Base-by-base conservation (phyloP, 2,329 filamentous ascomycete genomes). In the Annulohypoxylon truncatum region DNA sequence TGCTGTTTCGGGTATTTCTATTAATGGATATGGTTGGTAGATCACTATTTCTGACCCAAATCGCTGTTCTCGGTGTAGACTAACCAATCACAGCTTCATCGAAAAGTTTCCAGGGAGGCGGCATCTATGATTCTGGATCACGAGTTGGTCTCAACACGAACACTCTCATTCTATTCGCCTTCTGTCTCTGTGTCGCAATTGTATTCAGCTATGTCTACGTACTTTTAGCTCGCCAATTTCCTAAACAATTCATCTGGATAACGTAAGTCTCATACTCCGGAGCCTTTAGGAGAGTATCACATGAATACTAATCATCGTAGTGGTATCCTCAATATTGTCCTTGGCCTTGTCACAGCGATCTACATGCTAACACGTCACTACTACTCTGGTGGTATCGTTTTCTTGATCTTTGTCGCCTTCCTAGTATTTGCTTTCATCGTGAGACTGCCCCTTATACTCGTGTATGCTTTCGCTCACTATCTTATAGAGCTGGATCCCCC, bases 171-270 rank as follows among this genome's bases (percentile, higher is more conserved):
- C 85, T 97, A 13, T 97, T 98, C 78, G 85, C 87, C 31, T 94
- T 96, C 76, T 88, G 92, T 6, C 84, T 97, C 6, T 87, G 82
- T 13, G 84, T 94, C 38, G 92, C 93, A 4, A 84, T 94, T 20
- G 84, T 92, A 1, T 82, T 97, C 42, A 94, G 92, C 33, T 92
- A 89, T 75, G 83, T 81, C 20, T 98, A 97, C 77, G 88, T 97
- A 73, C 88, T 89, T 79, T 78, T 90, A 1, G 92, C 92, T 5
- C 88, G 93, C 59, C 81, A 87, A 48, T 95, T 95, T 70, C 94
- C 94, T 2, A 96, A 96, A 80, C 88, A 93, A 75, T 94, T 97
- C 72, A 96, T 97, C 76, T 97, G 93, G 92, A 87, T 94, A 38
- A 96, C 94, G 0, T 69, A 57, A 58, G 64, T 61, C 13, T 22